These are phyloP conservation scores for Ganoderma multipileum DNA, from an alignment of 1,284 basidiomycete genomes.

Conservation along the genomic window DNA sequence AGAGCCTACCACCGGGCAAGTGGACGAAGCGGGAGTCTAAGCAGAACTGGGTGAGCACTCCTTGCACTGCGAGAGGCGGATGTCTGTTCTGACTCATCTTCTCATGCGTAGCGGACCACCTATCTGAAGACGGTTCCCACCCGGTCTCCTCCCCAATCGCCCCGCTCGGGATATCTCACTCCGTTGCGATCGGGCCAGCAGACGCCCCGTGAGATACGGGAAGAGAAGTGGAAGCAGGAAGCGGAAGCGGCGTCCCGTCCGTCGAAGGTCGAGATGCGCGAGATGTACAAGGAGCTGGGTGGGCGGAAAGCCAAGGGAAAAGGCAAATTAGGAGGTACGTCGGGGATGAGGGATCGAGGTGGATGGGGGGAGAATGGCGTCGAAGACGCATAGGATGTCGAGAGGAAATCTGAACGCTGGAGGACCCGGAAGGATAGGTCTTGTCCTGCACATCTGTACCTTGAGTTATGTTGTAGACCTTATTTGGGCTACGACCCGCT, in stretches of 20 bases:
- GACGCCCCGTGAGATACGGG: conserved; percentile 78
- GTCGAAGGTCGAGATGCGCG: conserved; percentile 83
- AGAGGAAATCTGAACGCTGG: neutral
- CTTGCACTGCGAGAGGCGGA: neutral
- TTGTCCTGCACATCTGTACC: neutral
- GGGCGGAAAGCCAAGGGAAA: conserved; percentile 77
- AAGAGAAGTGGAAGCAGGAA: conserved; percentile 75
- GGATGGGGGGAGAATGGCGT: conserved; percentile 35
- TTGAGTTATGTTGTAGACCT: conserved; percentile 8
- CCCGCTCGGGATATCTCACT: conserved; percentile 55
- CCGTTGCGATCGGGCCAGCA: conserved; percentile 66
- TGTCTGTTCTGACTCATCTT: neutral
- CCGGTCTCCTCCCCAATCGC: conserved; percentile 50
- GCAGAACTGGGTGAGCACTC: conserved; percentile 74
- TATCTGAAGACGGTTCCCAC: conserved; percentile 57
- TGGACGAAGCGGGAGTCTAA: conserved; percentile 89
- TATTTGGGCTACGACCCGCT: conserved; percentile 5
- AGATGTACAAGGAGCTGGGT: conserved; percentile 88
- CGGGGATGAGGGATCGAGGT: conserved; percentile 62
- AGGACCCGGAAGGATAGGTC: neutral
- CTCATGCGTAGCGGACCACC: conserved; percentile 54
- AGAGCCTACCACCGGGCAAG: conserved; percentile 77
- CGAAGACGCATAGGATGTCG: conserved; percentile 20
- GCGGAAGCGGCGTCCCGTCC: conserved; percentile 60
- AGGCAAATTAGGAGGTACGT: conserved; percentile 66